These are phyloP conservation scores for Nannochloris sp. DNA, from an alignment of 139 green algal genomes.

Conservation along the genomic window DNA sequence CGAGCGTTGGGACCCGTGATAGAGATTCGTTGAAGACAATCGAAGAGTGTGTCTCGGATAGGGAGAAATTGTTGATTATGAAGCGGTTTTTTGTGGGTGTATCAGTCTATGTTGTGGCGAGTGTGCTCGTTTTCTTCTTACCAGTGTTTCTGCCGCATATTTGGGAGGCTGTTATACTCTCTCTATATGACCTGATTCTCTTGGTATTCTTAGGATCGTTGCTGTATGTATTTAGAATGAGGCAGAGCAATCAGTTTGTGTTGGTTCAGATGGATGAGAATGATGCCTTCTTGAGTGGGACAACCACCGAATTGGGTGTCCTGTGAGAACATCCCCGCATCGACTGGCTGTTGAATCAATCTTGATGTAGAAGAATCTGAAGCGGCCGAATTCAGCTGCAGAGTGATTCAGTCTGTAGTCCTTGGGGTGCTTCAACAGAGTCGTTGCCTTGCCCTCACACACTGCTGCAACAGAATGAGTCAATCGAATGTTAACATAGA, in stretches of 20 bases:
- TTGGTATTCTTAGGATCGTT: slow-evolving; percentile 28
- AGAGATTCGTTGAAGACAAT: slow-evolving; percentile 37
- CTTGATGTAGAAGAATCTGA: too few relatives aligned
- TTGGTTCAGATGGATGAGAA: slow-evolving; percentile 26
- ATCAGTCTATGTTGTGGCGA: slow-evolving; percentile 26
- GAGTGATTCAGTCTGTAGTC: too few relatives aligned
- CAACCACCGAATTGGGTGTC: slow-evolving; percentile 21
- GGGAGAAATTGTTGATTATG: slow-evolving; percentile 39
- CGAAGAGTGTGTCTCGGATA: slow-evolving; percentile 29
- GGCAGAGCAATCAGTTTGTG: slow-evolving; percentile 33
- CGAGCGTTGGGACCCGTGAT: slow-evolving; percentile 15
- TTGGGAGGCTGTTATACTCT: slow-evolving; percentile 20
- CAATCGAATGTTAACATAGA: neutral
- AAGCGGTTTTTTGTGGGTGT: slow-evolving; percentile 42
- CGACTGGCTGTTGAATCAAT: neutral
- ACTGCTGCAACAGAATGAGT: too few relatives aligned
- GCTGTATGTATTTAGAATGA: slow-evolving; percentile 42
- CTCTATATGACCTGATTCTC: slow-evolving; percentile 26
- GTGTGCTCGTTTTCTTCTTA: slow-evolving; percentile 29
- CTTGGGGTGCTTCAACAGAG: too few relatives aligned
- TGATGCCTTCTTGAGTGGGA: neutral
- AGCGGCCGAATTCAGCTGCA: too few relatives aligned
- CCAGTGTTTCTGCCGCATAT: slow-evolving; percentile 30
- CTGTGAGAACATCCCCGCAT: neutral
- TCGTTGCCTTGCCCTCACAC: too few relatives aligned